Evolutionary conservation across 1,139 yeast genomes (phyloP), one percentile per base, ranked within the genome.

Genomic region (Citeromyces hawaiiensis): DNA sequence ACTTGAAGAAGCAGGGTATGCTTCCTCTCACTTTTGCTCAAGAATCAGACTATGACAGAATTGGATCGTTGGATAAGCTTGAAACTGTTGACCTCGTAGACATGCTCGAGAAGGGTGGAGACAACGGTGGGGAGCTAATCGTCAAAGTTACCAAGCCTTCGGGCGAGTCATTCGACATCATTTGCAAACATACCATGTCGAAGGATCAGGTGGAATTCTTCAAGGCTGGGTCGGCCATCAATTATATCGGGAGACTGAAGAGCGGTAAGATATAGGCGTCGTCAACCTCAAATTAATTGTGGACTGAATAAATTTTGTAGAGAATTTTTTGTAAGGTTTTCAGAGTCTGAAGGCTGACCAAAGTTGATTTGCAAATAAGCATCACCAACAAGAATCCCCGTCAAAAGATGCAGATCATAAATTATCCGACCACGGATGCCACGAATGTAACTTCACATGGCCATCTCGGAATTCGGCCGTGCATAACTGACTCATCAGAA

Each of bases 211-310:
- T 91, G 43, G 94, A 83, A 48, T 91, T 91, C 64, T 91, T 88
- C 74, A 87, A 80, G 62, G 96, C 96, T 37, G 98, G 98, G 42
- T 83, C 95, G 42, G 98, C 98, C 36, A 86, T 91, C 55, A 88
- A 88, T 62, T 76, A 77, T 63, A 91, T 91, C 57, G 96, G 96
- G 50, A 72, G 79, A 57, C 60, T 69, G 45, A 70, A 62, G 51
- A 65, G 59, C 50, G 59, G 54, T 48, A 50, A 47, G 39, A 36
- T 35, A 36, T 33, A 15, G 9, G 16, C 16, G 21, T 9, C 9
- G 16, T 21, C n/a, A n/a, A n/a, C n/a, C n/a, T n/a, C n/a, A n/a
- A 14, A 14, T 13, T 17, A 33, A 13, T 17, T 33, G n/a, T n/a
- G n/a, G n/a, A n/a, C n/a, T n/a, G n/a, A n/a, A n/a, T n/a, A n/a